Base-by-base conservation (phyloP, 768 basidiomycete species). In the Boletus rubroflammeus region DNA sequence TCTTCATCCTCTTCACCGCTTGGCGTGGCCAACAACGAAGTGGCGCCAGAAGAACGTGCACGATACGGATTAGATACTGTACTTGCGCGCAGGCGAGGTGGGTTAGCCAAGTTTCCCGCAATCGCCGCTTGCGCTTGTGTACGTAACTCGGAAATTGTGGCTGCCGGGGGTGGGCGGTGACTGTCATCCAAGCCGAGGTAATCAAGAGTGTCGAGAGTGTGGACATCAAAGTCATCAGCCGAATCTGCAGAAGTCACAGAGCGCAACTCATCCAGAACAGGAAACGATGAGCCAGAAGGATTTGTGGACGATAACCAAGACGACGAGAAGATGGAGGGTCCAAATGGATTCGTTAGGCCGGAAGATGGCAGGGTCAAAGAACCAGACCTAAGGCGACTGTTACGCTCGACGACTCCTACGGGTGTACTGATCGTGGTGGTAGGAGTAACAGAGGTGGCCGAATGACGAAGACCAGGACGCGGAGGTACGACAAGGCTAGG, bases 1-100 rank as follows among this genome's bases (percentile, higher is more conserved):
- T 91, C 89, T 48, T 90, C 86, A 48, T 91, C 90, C 17, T 89
- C 86, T 55, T 85, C 82, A 40, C 80, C 76, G 31, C 67, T 78
- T 2, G 86, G 81, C 2, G 86, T 83, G 15, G 83, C 69, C 38
- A 90, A 73, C 55, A 89, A 75, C 4, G 87, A 85, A 39, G 76
- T 75, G n/a, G 78, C 72, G 17, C 75, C 76, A 45, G 83, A 77
- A 53, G 86, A 76, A 58, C 87, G 78, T 50, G 78, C 75, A 57
- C 90, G 83, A 70, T 93, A 94, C n/a, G 93, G 90, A 67, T 91
- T 88, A 13, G 94, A 96, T 15, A 98, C 93, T 1, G 94, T 98
- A 65, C 81, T 94, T 15, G 94, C 93, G 9, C 94, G 85, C 68
- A 85, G 74, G 56, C 94, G 82, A 48, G 90, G 83, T 17, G 88